Evolutionary conservation across 371 early-diverging fungal genomes (phyloP).

Genomic region (Rhizomucor pusillus): DNA sequence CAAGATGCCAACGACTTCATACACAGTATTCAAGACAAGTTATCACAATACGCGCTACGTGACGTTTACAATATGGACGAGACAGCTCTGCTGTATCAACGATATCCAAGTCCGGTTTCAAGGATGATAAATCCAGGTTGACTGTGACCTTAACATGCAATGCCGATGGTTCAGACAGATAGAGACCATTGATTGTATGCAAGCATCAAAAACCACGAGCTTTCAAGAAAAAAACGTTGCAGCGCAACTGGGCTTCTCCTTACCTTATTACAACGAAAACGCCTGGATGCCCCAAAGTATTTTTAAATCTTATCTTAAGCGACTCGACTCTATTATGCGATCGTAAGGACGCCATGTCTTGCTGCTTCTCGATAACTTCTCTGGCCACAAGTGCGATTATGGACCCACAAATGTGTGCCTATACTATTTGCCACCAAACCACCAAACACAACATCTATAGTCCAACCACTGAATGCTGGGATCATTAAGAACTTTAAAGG

Average conservation of each 20-base stretch:
- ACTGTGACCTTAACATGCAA: conserved; percentile 8
- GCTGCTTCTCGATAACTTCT: conserved; percentile 18
- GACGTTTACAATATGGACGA: conserved; percentile 10
- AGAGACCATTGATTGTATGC: conserved; percentile 2
- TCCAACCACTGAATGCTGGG: conserved; percentile 23
- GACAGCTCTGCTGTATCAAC: conserved; percentile 9
- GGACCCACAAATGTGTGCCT: conserved; percentile 10
- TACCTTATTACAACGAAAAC: conserved; percentile 1
- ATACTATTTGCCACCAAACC: conserved; percentile 17
- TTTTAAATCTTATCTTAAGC: conserved; percentile 2
- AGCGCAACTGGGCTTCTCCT: not conserved
- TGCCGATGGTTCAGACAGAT: conserved; percentile 8
- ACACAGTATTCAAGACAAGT: not conserved
- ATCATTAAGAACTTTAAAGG: conserved; percentile 21
- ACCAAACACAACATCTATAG: conserved; percentile 21
- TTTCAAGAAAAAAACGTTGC: conserved; percentile 9
- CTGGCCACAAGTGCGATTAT: conserved; percentile 6
- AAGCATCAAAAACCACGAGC: not conserved
- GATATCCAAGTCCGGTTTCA: not conserved
- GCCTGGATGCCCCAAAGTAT: conserved; percentile 10
- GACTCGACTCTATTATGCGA: conserved; percentile 1
- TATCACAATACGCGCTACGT: not conserved
- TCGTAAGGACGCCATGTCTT: conserved; percentile 8
- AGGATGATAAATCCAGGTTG: conserved; percentile 8
- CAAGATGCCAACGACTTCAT: not conserved